A percentile compares a stretch with the other conserved stretches of the same genome.
phyloP scores from a whole-genome alignment of 495 filamentous ascomycete genomes.

The Lasiosphaeria miniovina region DNA sequence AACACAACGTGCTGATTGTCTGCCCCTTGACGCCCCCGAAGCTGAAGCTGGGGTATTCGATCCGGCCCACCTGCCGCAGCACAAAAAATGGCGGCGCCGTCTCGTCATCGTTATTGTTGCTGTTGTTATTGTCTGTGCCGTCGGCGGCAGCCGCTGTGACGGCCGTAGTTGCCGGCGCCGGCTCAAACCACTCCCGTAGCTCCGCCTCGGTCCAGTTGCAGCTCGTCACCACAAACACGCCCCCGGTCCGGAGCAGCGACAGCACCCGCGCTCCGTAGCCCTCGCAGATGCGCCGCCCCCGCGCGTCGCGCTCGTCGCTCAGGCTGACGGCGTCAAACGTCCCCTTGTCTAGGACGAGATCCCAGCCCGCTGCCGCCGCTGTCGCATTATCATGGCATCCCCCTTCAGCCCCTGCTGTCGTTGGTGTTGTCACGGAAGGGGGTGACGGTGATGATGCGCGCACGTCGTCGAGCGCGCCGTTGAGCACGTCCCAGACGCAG shows the following conservation, averaged over 20 bases:
- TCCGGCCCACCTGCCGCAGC: constrained; percentile 53
- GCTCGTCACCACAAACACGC: constrained; percentile 80
- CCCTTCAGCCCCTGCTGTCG: constrained; percentile 15
- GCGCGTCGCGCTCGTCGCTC: constrained; percentile 54
- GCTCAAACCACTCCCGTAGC: constrained; percentile 70
- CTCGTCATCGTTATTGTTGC: background rate
- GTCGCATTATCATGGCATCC: constrained; percentile 19
- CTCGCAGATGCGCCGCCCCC: constrained; percentile 61
- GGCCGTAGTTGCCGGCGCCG: constrained; percentile 7
- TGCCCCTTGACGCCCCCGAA: constrained; percentile 86
- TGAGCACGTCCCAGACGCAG: constrained; percentile 73
- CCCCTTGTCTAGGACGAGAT: constrained; percentile 91
- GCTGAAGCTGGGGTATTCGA: constrained; percentile 78
- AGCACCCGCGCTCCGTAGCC: constrained; percentile 66
- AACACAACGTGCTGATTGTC: constrained; percentile 80
- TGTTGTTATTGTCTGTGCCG: background rate
- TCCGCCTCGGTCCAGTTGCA: constrained; percentile 98
- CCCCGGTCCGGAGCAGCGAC: constrained; percentile 62
- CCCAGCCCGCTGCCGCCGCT: constrained; percentile 55
- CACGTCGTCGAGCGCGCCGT: constrained; percentile 33
- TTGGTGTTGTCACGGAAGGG: constrained; percentile 11
- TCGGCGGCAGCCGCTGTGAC: too few species aligned
- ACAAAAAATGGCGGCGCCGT: background rate
- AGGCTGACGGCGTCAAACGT: constrained; percentile 93
- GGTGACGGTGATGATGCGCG: background rate